Evolutionary conservation across 495 filamentous ascomycete genomes (phyloP).

Genomic region (Neurospora tetraspora): DNA sequence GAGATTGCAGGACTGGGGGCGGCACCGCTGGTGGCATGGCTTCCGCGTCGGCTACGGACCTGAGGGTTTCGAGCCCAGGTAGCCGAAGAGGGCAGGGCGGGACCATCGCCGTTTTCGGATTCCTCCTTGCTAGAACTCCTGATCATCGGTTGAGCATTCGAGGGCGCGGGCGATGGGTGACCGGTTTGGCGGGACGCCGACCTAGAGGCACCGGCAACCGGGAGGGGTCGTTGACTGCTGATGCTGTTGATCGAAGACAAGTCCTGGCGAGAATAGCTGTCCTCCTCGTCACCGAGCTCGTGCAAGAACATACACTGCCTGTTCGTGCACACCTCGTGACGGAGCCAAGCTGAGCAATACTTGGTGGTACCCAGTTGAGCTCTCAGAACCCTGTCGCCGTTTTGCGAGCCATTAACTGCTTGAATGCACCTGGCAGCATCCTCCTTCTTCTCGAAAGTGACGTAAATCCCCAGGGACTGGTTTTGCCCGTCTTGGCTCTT

Average conservation of each 20-base stretch:
- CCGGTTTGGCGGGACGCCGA: slow-evolving; percentile 40
- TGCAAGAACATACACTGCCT: slow-evolving; percentile 96
- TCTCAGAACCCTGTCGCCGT: slow-evolving; percentile 75
- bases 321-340: slow-evolving; percentile 87
- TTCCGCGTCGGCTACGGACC: slow-evolving; percentile 60
- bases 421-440: slow-evolving; percentile 84
- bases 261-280: slow-evolving; percentile 92
- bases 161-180: slow-evolving; percentile 40
- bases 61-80: slow-evolving; percentile 84
- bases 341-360: slow-evolving; percentile 94
- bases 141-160: slow-evolving; percentile 61
- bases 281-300: slow-evolving; percentile 91
- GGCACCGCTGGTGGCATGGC: slow-evolving; percentile 67
- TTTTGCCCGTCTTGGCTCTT: slow-evolving; percentile 59
- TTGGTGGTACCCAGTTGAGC: slow-evolving; percentile 98
- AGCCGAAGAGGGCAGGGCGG: slow-evolving; percentile 83
- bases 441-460: slow-evolving; percentile 81
- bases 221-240: slow-evolving; percentile 60
- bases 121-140: slow-evolving; percentile 70
- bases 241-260: slow-evolving; percentile 91
- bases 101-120: slow-evolving; percentile 59
- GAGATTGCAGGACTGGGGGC: slow-evolving; percentile 71
- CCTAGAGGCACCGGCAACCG: slow-evolving; percentile 34
- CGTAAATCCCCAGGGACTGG: slow-evolving; percentile 89
- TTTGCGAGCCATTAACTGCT: slow-evolving; percentile 84